A percentile compares a stretch with the other conserved stretches of the same genome.
phyloP scores from a whole-genome alignment of 2,329 filamentous ascomycete genomes.

The Purpureocillium lavendulum region DNA sequence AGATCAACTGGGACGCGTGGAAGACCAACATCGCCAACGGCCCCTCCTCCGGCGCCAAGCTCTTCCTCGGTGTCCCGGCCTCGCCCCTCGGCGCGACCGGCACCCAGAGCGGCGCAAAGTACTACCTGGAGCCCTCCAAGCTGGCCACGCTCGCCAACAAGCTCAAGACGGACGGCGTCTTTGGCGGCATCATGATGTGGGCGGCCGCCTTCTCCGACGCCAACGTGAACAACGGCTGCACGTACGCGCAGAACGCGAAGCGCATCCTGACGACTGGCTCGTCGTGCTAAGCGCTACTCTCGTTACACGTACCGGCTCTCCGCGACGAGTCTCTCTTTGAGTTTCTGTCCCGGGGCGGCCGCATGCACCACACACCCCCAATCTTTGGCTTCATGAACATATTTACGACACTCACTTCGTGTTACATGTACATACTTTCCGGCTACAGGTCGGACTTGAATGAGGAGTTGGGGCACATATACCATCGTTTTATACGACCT shows the following conservation, averaged over 20 bases:
- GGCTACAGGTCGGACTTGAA: too few relatives aligned
- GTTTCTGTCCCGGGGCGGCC: neutral
- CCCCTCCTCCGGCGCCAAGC: constrained; percentile 15
- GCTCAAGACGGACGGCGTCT: constrained; percentile 17
- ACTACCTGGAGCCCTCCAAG: constrained; percentile 23
- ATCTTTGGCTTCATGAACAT: neutral
- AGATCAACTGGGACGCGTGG: constrained; percentile 16
- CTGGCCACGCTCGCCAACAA: constrained; percentile 20
- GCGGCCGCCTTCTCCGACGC: constrained; percentile 30
- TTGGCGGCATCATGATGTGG: constrained; percentile 33
- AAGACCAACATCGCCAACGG: constrained; percentile 14
- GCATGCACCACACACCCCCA: neutral
- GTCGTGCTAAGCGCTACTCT: constrained; percentile 1
- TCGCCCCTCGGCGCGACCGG: constrained; percentile 25
- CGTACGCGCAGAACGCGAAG: constrained; percentile 30
- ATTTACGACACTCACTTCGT: too few relatives aligned
- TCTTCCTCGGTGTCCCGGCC: constrained; percentile 21
- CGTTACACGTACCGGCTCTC: neutral
- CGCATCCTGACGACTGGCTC: constrained; percentile 19
- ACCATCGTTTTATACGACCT: too few relatives aligned
- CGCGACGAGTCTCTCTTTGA: neutral
- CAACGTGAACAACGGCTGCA: constrained; percentile 24
- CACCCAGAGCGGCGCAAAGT: constrained; percentile 17
- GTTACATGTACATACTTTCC: too few relatives aligned
- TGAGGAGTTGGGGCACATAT: too few relatives aligned